These are phyloP conservation scores for Letharia columbiana DNA, from an alignment of 495 filamentous ascomycete genomes.

Conservation along the genomic window DNA sequence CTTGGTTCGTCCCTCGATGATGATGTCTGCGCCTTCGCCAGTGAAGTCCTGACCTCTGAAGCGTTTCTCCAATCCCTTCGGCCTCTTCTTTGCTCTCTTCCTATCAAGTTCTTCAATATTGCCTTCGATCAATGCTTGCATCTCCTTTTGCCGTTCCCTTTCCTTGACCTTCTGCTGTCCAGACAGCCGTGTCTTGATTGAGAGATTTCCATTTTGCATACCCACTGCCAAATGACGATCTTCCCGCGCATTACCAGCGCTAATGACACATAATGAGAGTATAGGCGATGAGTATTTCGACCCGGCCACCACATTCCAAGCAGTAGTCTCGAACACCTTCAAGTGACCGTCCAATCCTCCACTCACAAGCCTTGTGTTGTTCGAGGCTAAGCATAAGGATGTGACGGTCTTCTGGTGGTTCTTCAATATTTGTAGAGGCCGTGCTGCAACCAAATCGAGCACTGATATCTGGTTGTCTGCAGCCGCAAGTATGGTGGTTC, in stretches of 20 bases:
- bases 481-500: slow-evolving; percentile 77
- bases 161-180: slow-evolving; percentile 74
- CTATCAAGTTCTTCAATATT: slow-evolving; percentile 59
- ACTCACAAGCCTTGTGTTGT: slow-evolving; percentile 68
- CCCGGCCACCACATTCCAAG: slow-evolving; percentile 87
- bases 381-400: slow-evolving; percentile 65
- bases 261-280: slow-evolving; percentile 68
- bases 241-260: slow-evolving; percentile 53
- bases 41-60: slow-evolving; percentile 70
- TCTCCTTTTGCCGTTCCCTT: slow-evolving; percentile 71
- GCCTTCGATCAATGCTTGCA: slow-evolving; percentile 74
- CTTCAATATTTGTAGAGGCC: slow-evolving; percentile 71
- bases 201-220: slow-evolving; percentile 84
- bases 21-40: slow-evolving; percentile 77
- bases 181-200: slow-evolving; percentile 74
- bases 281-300: slow-evolving; percentile 88
- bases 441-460: slow-evolving; percentile 88
- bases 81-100: slow-evolving; percentile 57
- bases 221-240: slow-evolving; percentile 89
- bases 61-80: slow-evolving; percentile 59
- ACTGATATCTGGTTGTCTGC: slow-evolving; percentile 84
- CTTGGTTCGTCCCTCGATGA: slow-evolving; percentile 67
- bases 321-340: slow-evolving; percentile 86
- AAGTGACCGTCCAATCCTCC: slow-evolving; percentile 90
- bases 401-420: slow-evolving; percentile 99